Base-by-base conservation (phyloP, 179 eudicot species). In the Beta macrorhiza region DNA sequence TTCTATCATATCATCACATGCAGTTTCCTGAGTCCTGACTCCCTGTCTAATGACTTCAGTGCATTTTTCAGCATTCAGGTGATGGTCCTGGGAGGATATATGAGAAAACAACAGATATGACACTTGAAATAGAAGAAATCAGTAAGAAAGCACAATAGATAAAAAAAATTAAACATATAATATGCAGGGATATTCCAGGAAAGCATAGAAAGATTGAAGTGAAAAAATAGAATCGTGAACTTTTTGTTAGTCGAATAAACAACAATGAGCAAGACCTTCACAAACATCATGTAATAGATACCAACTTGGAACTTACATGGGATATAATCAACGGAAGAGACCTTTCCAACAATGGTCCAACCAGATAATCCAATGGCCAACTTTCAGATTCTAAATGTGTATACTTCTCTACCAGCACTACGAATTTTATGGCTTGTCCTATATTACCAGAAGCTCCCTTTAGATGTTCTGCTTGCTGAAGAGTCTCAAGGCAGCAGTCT, bases 291-390 rank as follows among this genome's bases (percentile, higher is more conserved):
- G 61, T 32, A 61, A 64, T 7, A 55, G 64, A 74, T 53, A 67
- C 49, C 44, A 59, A 59, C 22, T 0, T 71, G 49, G 67, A 82
- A 87, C 98, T 91, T 88, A 96, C 99, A 63, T 84, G 86, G 71
- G 90, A 84, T 56, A 86, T 82, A 77, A 93, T 86, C 19, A 91
- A 61, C 25, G 92, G 89, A 82, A 94, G 89, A 78, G 89, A 84
- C 79, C 89, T 89, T 64, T 85, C 87, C 88, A 94, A 65, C 87
- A 87, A 82, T 57, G 99, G 98, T 58, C 98, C 97, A 75, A 94
- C 91, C 76, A 96, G 72, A 81, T 86, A 68, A 65, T 84, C 83
- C 80, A 94, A 83, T 56, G 98, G 97, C 99, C 99, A 96, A 52
- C 81, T 78, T 82, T 94, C 93, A 84, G 92, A 91, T 89, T 84